Percentiles rank a stretch among this genome's conserved stretches.
These are phyloP conservation scores for Gloeostereum incarnatum DNA, from an alignment of 768 basidiomycete genomes.

Conservation along the genomic window DNA sequence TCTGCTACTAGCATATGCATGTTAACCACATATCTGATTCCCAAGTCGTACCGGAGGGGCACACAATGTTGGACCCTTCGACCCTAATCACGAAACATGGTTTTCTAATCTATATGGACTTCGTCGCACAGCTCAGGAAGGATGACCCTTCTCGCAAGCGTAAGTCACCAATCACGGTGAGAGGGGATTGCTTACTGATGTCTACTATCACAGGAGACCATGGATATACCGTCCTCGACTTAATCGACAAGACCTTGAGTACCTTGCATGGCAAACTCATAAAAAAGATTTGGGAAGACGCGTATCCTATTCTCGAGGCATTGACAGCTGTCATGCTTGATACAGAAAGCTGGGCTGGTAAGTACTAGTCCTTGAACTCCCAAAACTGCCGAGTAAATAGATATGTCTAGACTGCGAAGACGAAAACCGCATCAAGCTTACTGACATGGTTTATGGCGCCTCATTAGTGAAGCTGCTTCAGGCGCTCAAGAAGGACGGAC, in stretches of 20 bases:
- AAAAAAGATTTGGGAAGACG: slow-evolving; percentile 23
- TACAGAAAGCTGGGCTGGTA: slow-evolving; percentile 22
- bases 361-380: slow-evolving; percentile 4
- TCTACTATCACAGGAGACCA: slow-evolving; percentile 26
- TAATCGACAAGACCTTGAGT: slow-evolving; percentile 22
- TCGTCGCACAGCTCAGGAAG: neutral
- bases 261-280: slow-evolving; percentile 19
- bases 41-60: neutral
- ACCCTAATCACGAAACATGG: neutral
- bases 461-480: slow-evolving; percentile 21
- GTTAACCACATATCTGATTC: too few species aligned
- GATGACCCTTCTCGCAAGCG: neutral
- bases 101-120: neutral
- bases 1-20: too few species aligned
- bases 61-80: neutral
- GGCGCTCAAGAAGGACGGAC: slow-evolving; percentile 18
- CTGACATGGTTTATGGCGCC: slow-evolving; percentile 24
- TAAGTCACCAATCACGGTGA: neutral
- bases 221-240: slow-evolving; percentile 21
- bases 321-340: slow-evolving; percentile 21
- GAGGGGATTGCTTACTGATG: slow-evolving; percentile 8
- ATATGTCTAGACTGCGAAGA: slow-evolving; percentile 6
- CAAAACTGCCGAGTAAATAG: neutral
- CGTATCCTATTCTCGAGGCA: slow-evolving; percentile 21
- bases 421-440: slow-evolving; percentile 8